Base-by-base conservation (phyloP, 2,329 filamentous ascomycete genomes). In the Cercospora beticola region DNA sequence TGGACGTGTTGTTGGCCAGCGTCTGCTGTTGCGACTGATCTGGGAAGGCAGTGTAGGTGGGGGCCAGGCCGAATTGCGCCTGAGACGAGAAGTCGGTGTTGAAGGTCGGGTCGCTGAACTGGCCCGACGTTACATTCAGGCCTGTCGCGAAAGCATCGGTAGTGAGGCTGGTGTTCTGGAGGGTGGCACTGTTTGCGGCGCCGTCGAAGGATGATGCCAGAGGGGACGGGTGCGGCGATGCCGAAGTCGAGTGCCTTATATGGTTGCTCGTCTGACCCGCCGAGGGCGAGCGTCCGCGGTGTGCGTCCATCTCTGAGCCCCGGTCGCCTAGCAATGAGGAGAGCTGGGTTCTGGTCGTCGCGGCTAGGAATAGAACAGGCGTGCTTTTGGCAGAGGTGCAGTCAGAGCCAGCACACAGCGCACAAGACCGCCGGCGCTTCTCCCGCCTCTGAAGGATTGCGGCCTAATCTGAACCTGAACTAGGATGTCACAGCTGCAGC, bases 11-110 rank as follows among this genome's bases (percentile, higher is more conserved):
- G 69, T 46, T 59, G 63, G 67, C 57, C 59, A 63, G 69, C n/a
- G 62, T 54, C 33, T 66, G 67, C 68, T 77, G 78, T 77, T 78
- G 81, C 69, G 75, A 74, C 57, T 76, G 74, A 58, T 70, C 70
- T 18, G 71, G 64, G 66, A 72, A 74, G 64, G 72, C 68, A 65
- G 68, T 68, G 69, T 75, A 78, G 75, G 78, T 63, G 77, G 78
- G 73, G 77, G 69, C 74, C 79, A 86, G 73, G 79, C 82, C 79
- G 75, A 84, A 75, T 59, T 77, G 72, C 30, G 73, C 69, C 61
- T 76, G 75, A 65, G 81, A 81, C 68, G 83, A 81, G 76, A 83
- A 85, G 72, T 76, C 75, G 78, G 81, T 82, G 74, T 81, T 79
- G 74, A 82, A 80, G 70, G 78, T 75, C 21, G 74, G 71, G 68